These are phyloP conservation scores for Nemania bipapillata DNA, from an alignment of 2,329 filamentous ascomycete genomes.

Conservation along the genomic window DNA sequence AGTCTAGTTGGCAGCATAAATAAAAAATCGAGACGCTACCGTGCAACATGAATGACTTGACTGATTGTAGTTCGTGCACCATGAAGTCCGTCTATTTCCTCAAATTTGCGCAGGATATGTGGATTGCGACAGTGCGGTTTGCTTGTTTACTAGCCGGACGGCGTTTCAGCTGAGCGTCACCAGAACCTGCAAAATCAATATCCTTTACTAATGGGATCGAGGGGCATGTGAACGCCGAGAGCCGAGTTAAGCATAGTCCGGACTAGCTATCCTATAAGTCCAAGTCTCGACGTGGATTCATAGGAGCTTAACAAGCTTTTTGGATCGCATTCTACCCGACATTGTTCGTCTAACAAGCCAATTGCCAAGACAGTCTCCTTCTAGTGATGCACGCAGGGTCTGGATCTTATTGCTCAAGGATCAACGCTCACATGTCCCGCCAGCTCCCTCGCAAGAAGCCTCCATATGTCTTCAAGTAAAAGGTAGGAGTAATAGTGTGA, in stretches of 20 bases:
- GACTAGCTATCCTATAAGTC: not conserved
- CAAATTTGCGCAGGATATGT: not conserved
- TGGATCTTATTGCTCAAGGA: no score
- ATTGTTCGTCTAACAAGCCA: slow-evolving; percentile 53
- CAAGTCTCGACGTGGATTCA: not conserved
- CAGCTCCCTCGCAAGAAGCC: slow-evolving; percentile 43
- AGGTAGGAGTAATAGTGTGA: no score
- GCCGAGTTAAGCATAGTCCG: not conserved
- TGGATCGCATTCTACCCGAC: slow-evolving; percentile 53
- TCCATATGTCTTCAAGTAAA: slow-evolving; percentile 51
- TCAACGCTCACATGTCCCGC: slow-evolving; percentile 43
- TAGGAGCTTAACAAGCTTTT: slow-evolving; percentile 45
- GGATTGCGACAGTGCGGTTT: not conserved
- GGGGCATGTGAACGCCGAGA: not conserved
- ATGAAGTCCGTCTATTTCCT: not conserved
- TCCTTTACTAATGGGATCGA: not conserved
- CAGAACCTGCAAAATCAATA: not conserved
- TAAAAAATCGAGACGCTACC: not conserved
- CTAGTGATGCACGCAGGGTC: slow-evolving; percentile 44
- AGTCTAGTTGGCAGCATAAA: not conserved
- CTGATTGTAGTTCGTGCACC: not conserved
- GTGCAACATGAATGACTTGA: no score
- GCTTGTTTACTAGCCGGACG: no score
- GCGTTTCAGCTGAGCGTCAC: not conserved
- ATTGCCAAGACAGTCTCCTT: slow-evolving; percentile 52